These are phyloP conservation scores for Aspergillus amoenus DNA, from an alignment of 2,329 filamentous ascomycete genomes.

Conservation along the genomic window DNA sequence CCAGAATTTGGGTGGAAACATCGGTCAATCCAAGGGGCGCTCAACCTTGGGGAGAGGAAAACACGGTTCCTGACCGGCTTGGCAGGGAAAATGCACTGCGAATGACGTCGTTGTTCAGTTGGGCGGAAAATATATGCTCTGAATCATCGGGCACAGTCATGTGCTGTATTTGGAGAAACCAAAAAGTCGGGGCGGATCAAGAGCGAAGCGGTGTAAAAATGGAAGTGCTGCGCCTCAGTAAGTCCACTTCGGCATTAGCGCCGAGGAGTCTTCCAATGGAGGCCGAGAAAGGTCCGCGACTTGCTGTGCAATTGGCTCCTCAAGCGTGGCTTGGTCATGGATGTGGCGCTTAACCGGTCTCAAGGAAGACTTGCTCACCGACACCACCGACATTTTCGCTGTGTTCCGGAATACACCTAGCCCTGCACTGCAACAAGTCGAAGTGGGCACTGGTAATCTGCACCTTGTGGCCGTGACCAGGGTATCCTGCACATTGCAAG, in stretches of 20 bases:
- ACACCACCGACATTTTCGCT: constrained; percentile 7
- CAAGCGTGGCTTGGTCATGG: constrained; percentile 19
- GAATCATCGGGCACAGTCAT: constrained; percentile 7
- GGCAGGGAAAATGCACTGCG: constrained; percentile 8
- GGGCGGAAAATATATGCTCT: background rate
- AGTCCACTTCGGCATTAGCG: constrained; percentile 10
- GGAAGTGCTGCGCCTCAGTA: constrained; percentile 20
- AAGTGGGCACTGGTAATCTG: constrained; percentile 6
- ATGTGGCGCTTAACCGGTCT: constrained; percentile 19
- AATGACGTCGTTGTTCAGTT: background rate
- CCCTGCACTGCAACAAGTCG: background rate
- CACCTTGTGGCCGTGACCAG: constrained; percentile 4
- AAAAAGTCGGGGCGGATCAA: background rate
- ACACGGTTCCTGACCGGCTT: constrained; percentile 16
- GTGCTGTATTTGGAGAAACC: constrained; percentile 7
- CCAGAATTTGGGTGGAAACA: constrained; percentile 11
- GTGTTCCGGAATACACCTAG: constrained; percentile 15
- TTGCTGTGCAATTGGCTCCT: constrained; percentile 17
- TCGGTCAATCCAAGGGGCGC: constrained; percentile 15
- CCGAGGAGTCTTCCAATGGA: constrained; percentile 19
- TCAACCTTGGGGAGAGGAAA: constrained; percentile 1
- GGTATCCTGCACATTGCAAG: constrained; percentile 1
- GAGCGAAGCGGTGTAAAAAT: constrained; percentile 23
- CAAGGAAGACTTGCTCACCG: constrained; percentile 17
- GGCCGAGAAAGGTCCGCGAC: constrained; percentile 17